These are phyloP conservation scores for Phytopythium litorale DNA, from an alignment of 352 stramenopile species.

Conservation along the genomic window DNA sequence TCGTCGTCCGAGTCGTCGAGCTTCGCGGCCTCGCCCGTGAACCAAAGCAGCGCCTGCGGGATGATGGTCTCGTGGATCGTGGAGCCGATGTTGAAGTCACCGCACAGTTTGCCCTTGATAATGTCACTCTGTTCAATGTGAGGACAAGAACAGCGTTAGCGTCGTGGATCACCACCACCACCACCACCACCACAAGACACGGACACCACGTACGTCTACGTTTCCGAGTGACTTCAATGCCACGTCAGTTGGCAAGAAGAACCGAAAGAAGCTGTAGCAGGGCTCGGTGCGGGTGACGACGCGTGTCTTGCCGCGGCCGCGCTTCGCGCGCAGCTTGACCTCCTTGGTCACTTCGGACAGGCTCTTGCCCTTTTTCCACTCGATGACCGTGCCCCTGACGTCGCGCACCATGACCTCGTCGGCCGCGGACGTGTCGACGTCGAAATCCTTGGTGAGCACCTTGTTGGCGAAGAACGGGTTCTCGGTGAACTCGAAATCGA, in stretches of 20 bases:
- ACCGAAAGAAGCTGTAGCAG: slow-evolving; percentile 86
- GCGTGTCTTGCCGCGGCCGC: slow-evolving; percentile 68
- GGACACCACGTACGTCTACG: slow-evolving; percentile 61
- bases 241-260: slow-evolving; percentile 84
- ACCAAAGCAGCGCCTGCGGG: slow-evolving; percentile 82
- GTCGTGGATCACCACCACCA: slow-evolving; percentile 1
- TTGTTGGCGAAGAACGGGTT: slow-evolving; percentile 83
- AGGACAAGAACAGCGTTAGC: slow-evolving; percentile 14
- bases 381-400: slow-evolving; percentile 63
- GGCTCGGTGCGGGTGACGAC: slow-evolving; percentile 76
- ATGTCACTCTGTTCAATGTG: slow-evolving; percentile 51
- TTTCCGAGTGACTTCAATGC: slow-evolving; percentile 80
- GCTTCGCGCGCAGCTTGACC: slow-evolving; percentile 84
- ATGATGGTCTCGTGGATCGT: slow-evolving; percentile 88
- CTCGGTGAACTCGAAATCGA: slow-evolving; percentile 75
- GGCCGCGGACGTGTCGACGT: slow-evolving; percentile 78
- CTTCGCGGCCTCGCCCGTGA: slow-evolving; percentile 77
- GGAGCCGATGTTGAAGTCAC: slow-evolving; percentile 84
- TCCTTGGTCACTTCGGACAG: slow-evolving; percentile 85
- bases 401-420: slow-evolving; percentile 80
- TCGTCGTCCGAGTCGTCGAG: slow-evolving; percentile 81
- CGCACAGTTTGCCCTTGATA: slow-evolving; percentile 81
- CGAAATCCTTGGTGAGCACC: slow-evolving; percentile 80
- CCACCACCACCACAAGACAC: slow-evolving; percentile 9
- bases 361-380: slow-evolving; percentile 83